Conservation (phyloP, 2,329 filamentous ascomycete genomes). For the Botrytis elliptica region DNA sequence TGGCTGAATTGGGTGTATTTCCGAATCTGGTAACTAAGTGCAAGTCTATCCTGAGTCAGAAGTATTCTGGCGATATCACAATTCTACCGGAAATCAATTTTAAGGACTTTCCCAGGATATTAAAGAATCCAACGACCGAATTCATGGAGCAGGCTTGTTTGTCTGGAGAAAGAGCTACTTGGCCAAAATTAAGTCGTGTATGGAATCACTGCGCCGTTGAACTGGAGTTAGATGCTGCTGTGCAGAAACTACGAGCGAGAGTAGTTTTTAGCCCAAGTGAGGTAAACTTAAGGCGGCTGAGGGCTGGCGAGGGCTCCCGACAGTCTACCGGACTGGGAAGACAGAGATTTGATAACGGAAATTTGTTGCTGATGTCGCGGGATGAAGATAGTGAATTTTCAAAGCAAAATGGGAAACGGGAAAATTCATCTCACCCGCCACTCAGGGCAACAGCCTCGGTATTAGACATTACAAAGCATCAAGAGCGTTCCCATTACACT, state of each 20-base stretch:
- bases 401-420: constrained; percentile 12
- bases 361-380: constrained; percentile 17
- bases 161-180: constrained; percentile 81
- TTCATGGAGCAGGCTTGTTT: constrained; percentile 82
- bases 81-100: constrained; percentile 80
- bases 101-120: constrained; percentile 70
- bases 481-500: constrained; percentile 21
- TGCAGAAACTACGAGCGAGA: constrained; percentile 64
- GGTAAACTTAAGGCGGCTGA: constrained; percentile 37
- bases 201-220: constrained; percentile 87
- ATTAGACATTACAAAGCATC: constrained; percentile 24
- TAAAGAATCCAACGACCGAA: constrained; percentile 80
- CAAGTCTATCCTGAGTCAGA: constrained; percentile 79
- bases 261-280: constrained; percentile 46
- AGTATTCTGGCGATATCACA: constrained; percentile 93
- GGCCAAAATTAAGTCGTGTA: constrained; percentile 84
- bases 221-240: constrained; percentile 74
- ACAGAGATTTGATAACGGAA: constrained; percentile 32
- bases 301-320: constrained; percentile 24
- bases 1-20: constrained; percentile 77
- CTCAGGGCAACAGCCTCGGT: constrained; percentile 29
- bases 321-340: constrained; percentile 23
- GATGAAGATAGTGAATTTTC: constrained; percentile 23
- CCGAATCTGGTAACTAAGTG: constrained; percentile 77
- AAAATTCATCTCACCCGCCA: constrained; percentile 28